Evolutionary conservation across 805 yeast species (phyloP).

Genomic region (Tetrapisispora namnaoensis): DNA sequence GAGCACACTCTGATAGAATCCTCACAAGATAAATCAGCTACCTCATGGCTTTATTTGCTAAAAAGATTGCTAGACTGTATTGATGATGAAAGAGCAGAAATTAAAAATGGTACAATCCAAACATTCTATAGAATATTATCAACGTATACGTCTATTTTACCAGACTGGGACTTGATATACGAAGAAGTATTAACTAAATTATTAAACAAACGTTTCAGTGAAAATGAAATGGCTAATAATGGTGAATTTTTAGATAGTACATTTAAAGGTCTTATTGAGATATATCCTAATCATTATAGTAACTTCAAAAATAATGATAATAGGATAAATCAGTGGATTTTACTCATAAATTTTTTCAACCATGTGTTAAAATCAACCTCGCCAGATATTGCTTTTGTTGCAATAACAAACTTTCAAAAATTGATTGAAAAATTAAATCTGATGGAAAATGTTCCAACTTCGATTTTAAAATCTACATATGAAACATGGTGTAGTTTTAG

Average conservation of each 20-base stretch:
- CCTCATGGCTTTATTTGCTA: conserved; percentile 57
- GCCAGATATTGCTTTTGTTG: conserved; percentile 36
- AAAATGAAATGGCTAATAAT: conserved; percentile 35
- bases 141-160: conserved; percentile 50
- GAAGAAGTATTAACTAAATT: conserved; percentile 49
- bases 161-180: conserved; percentile 63
- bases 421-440: conserved; percentile 39
- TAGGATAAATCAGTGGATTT: conserved; percentile 41
- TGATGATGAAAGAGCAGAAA: conserved; percentile 60
- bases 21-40: conserved; percentile 26
- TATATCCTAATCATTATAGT: conserved; percentile 46
- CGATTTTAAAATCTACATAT: conserved; percentile 32
- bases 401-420: conserved; percentile 45
- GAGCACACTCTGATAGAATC: conserved; percentile 16
- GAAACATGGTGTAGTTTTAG: conserved; percentile 41
- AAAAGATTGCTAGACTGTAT: conserved; percentile 54
- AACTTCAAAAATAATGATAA: conserved; percentile 17
- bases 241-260: conserved; percentile 55
- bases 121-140: conserved; percentile 78
- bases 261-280: conserved; percentile 53
- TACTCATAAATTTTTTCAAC: conserved; percentile 42
- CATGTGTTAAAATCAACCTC: conserved; percentile 34
- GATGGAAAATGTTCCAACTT: conserved; percentile 24
- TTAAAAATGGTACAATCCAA: conserved; percentile 81
- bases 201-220: conserved; percentile 24